These are phyloP conservation scores for Cicer arietinum DNA, from an alignment of 306 rosid species.

Conservation along the genomic window DNA sequence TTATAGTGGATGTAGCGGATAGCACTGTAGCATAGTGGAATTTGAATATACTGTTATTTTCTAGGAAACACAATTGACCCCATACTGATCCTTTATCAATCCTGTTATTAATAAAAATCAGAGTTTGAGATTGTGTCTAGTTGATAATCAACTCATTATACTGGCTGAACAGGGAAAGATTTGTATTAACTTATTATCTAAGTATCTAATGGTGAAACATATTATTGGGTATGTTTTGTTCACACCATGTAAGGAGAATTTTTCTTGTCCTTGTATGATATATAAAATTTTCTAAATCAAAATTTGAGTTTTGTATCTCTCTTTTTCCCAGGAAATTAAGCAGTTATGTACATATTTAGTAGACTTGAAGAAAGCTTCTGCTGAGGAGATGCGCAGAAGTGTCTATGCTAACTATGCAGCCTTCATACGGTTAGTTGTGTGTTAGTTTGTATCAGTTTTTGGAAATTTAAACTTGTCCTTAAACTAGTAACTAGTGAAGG, in stretches of 20 bases:
- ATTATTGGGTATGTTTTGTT: constrained; percentile 10
- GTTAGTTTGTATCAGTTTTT: constrained; percentile 27
- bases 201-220: constrained; percentile 8
- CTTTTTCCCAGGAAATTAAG: constrained; percentile 74
- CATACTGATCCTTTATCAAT: neutral
- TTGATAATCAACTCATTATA: constrained; percentile 21
- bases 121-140: neutral
- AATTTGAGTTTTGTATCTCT: constrained; percentile 1
- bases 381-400: constrained; percentile 98
- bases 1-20: too few species aligned
- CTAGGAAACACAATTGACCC: too few species aligned
- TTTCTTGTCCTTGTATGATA: constrained; percentile 31
- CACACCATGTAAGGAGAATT: neutral
- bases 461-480: constrained; percentile 8
- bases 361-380: constrained; percentile 91
- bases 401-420: constrained; percentile 98
- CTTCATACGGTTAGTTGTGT: constrained; percentile 81
- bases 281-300: constrained; percentile 14
- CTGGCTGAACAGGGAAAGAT: neutral
- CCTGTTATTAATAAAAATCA: constrained; percentile 8
- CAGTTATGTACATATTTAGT: constrained; percentile 85
- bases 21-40: too few species aligned
- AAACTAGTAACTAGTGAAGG: neutral
- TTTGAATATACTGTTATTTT: too few species aligned
- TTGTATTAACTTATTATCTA: constrained; percentile 14